Evolutionary conservation across 2,329 filamentous ascomycete genomes (phyloP), one percentile per base, ranked within the genome.

Genomic region (Aaosphaeria arxii): DNA sequence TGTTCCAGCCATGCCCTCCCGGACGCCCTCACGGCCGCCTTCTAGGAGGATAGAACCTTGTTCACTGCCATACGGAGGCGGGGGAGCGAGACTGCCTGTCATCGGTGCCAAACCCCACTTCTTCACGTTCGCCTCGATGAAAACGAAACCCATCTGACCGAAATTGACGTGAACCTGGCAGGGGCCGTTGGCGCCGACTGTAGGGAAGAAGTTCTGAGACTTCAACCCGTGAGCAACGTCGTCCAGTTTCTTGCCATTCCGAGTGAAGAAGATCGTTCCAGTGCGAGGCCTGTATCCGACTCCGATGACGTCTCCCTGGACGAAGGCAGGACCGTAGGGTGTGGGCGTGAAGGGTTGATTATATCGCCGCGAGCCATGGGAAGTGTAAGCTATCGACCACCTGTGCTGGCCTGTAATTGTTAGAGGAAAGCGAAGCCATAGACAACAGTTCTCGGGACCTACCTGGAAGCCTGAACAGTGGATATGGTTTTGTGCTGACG

Each of bases 81-180:
- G 94, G 11, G 94, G 94, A 30, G 94, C 94, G 50, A 99, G 79
- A 63, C 90, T 96, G 50, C 94, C 94, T 1, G 90, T 96, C 81
- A 95, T 95, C 5, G 94, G 94, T 42, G 94, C 94, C 47, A 99
- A 77, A 2, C 94, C 94, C 94, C 94, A 99, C 78, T 97, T 99
- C 83, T 99, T 99, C 51, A 99, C 94, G 63, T 99, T 99, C 53
- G 92, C 94, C 73, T 99, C 94, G 60, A 99, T 97, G 66, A 97
- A 99, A 43, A 99, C 94, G 66, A 97, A 99, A 32, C 94, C 94
- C 64, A 94, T 89, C 69, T 99, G 94, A 6, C 94, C 94, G 69
- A 99, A 95, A 70, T 99, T 99, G 66, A 97, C 94, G 67, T 99
- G 92, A 1, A 99, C 83, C 31, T 86, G 86, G 62, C 89, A 91